Percentiles rank a stretch among this genome's conserved stretches.
Conservation (phyloP, 140 eudicot genomes). For the Senecio squalidus region DNA sequence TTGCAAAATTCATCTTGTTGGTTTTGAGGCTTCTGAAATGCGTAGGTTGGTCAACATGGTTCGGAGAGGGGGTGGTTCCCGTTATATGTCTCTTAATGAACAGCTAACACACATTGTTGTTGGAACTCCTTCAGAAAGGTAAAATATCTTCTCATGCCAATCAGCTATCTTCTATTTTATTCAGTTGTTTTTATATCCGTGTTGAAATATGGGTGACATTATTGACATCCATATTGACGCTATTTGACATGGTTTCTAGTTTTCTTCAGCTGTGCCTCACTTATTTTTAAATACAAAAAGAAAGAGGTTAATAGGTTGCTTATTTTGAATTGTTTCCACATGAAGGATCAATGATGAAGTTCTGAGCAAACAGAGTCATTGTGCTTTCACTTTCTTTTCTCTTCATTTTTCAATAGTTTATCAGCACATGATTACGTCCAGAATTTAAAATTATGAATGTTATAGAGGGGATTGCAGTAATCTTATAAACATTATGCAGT, state of each 20-base stretch:
- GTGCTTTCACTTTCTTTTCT: neutral
- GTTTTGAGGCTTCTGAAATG: slow-evolving; percentile 69
- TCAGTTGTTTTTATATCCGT: neutral
- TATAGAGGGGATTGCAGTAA: neutral
- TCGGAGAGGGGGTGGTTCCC: slow-evolving; percentile 95
- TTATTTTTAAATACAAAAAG: neutral
- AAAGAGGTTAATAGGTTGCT: neutral
- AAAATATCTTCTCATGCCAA: slow-evolving; percentile 17
- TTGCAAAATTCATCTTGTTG: slow-evolving; percentile 79
- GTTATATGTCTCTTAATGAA: slow-evolving; percentile 69
- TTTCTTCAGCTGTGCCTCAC: neutral
- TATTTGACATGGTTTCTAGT: neutral
- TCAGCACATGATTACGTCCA: neutral
- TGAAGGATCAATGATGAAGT: slow-evolving; percentile 4
- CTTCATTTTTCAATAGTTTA: neutral
- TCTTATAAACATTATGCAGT: neutral
- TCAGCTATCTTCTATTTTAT: neutral
- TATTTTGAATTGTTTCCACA: neutral
- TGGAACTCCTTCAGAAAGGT: slow-evolving; percentile 86
- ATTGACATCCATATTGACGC: slow-evolving; percentile 10
- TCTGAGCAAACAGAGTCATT: neutral
- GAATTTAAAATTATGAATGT: neutral
- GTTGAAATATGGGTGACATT: neutral
- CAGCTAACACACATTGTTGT: slow-evolving; percentile 86
- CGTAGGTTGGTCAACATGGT: slow-evolving; percentile 81